Evolutionary conservation across 306 rosid species (phyloP), one percentile per base, ranked within the genome.

Genomic region (Urtica urens): DNA sequence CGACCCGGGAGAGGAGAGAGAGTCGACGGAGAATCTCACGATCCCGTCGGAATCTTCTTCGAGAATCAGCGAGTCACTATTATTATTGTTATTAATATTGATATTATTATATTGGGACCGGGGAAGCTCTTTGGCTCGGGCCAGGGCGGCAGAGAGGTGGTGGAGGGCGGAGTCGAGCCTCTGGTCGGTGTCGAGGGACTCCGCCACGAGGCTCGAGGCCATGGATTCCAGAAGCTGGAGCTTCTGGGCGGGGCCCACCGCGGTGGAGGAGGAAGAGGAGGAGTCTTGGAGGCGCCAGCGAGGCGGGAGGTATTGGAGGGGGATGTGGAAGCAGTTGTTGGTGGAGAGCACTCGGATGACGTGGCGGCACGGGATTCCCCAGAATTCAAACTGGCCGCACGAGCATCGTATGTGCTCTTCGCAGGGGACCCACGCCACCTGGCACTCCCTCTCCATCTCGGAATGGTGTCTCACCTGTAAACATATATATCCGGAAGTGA

Each of bases 401-500:
- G 77, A 73, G 75, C 95, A 86, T 64, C 85, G 78, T 29, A 86
- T 86, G 60, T 75, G 83, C 58, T 76, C 87, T 67, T 86, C 77
- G 70, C 87, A 73, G 29, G 95, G 87, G 59, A 71, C 45, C 85
- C 80, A 86, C 44, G 78, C 55, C 35, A 86, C 93, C 67, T 76
- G 78, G 75, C 67, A 78, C 38, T 87, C 95, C 60, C 93, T 87
- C n/a, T 86, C 82, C 59, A 64, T 58, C 67, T 78, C 80, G 16
- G 87, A 69, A 56, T 86, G 95, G 71, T 86, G 85, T 62, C 85
- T 66, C 65, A 86, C 87, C 71, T 86, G 85, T 76, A 81, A 86
- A 72, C 76, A 70, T 54, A 80, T 71, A 55, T 86, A 93, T 46
- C 71, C 87, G 25, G 73, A 67, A 35, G 62, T 55, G 56, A 86